Conservation (phyloP, 805 yeast genomes). For the Lipomyces orientalis region DNA sequence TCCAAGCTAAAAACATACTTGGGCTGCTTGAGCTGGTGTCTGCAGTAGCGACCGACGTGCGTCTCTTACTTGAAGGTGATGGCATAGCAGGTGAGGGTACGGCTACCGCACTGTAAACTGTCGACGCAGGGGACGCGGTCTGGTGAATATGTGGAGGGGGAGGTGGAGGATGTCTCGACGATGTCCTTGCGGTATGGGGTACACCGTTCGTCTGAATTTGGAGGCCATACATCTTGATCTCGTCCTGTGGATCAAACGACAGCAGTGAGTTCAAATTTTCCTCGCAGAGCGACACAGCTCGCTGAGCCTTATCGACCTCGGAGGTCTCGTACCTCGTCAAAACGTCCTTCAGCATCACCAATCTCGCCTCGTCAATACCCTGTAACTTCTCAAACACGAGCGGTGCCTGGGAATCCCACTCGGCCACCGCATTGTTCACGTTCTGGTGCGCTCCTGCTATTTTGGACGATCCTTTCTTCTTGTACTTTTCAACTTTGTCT, state of each 20-base stretch:
- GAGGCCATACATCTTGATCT: conserved; percentile 60
- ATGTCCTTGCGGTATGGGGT: conserved; percentile 11
- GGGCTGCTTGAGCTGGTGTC: conserved; percentile 8
- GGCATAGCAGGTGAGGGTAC: conserved; percentile 17
- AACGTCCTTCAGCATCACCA: conserved; percentile 65
- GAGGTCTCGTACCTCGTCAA: conserved; percentile 70
- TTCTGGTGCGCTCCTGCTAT: conserved; percentile 51
- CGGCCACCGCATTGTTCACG: conserved; percentile 50
- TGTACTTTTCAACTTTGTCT: conserved; percentile 50
- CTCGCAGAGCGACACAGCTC: conserved; percentile 60
- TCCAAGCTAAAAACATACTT: not conserved
- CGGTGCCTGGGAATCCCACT: conserved; percentile 81
- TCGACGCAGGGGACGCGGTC: conserved; percentile 5
- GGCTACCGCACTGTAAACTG: conserved; percentile 2
- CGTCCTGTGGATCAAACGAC: conserved; percentile 65
- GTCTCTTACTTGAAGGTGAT: conserved; percentile 12
- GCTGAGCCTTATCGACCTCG: conserved; percentile 58
- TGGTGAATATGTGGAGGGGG: not conserved
- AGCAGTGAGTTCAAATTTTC: conserved; percentile 67
- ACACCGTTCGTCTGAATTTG: conserved; percentile 34
- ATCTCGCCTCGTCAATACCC: conserved; percentile 67
- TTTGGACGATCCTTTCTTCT: conserved; percentile 41
- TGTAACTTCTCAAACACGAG: conserved; percentile 76
- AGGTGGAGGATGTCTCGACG: conserved; percentile 3
- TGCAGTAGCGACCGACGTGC: conserved; percentile 23